Base-by-base conservation (phyloP, 2,329 filamentous ascomycete genomes). In the Exutisphaerella laricina region DNA sequence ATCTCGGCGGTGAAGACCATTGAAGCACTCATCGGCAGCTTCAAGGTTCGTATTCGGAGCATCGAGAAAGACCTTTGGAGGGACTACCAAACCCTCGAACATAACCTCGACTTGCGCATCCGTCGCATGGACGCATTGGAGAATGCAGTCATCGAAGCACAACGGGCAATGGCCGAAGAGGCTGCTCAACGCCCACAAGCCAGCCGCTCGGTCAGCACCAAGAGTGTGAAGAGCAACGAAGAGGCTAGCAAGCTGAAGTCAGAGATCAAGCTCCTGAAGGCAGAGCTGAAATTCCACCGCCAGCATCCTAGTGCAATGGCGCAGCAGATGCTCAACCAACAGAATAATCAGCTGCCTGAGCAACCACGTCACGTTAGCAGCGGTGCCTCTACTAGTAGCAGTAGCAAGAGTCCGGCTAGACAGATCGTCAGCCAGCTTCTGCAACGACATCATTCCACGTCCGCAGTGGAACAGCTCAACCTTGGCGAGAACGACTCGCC, bases 31-130 rank as follows among this genome's bases (percentile, higher is more conserved):
- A 74, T 97, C 25, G 76, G 78, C 13, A 78, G 79, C 6, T 94
- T 95, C 70, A 84, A 86, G 58, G 73, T 75, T 28, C 83, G 87
- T 46, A 86, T 96, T 60, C 85, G 86, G 58, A 72, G 75, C 5
- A 82, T 96, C n/a, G 92, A 98, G 64, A 82, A 85, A 36, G 86
- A 94, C 47, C 69, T 97, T n/a, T 84, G 82, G 70, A 86, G 88
- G 50, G 89, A 97, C 59, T 97, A 96, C 59, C 85, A 94, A 58
- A 79, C 77, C 0, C 74, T 98, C 1, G 88, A 96, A 64, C 81
- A 80, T 54, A 85, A 81, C 26, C 78, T 96, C 20, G 86, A 92
- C 41, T 68, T 80, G 18, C 82, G 88, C 12, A 77, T 83, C 46
- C 92, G 94, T 70, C 87, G 88, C 55, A 77, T 98, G 21, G 90